Evolutionary conservation across 352 stramenopile genomes (phyloP).

Genomic region (Thalassiosira delicatula): DNA sequence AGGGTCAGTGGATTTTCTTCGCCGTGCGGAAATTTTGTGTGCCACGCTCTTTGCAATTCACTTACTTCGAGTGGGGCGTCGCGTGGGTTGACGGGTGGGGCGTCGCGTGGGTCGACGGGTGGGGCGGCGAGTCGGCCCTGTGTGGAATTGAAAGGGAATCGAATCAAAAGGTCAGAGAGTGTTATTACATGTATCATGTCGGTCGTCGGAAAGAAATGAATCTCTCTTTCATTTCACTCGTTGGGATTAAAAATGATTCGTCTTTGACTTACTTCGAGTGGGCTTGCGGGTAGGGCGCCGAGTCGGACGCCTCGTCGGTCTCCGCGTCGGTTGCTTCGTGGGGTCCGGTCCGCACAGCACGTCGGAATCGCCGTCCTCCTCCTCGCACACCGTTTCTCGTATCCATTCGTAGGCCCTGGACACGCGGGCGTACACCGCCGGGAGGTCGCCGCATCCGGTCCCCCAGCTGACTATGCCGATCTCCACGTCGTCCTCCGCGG

Average conservation of each 20-base stretch:
- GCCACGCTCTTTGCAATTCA: too few relatives aligned
- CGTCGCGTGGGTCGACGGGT: too few relatives aligned
- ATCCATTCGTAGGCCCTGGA: slow-evolving; percentile 45
- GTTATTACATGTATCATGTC: background rate
- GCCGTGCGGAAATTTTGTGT: too few relatives aligned
- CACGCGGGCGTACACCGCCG: slow-evolving; percentile 41
- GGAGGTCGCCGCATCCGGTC: slow-evolving; percentile 61
- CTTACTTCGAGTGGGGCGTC: too few relatives aligned
- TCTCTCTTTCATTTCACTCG: background rate
- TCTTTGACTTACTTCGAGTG: too few relatives aligned
- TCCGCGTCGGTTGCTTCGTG: background rate
- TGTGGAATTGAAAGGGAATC: background rate
- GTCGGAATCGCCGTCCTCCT: slow-evolving; percentile 5
- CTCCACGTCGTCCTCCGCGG: slow-evolving; percentile 44
- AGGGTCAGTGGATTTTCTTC: background rate
- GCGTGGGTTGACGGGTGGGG: too few relatives aligned
- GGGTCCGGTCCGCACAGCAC: slow-evolving; percentile 6
- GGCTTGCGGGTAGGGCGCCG: too few relatives aligned
- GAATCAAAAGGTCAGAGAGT: background rate
- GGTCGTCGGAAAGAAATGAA: background rate
- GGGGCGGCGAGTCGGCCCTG: too few relatives aligned
- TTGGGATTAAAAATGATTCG: too few relatives aligned
- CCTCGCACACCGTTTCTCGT: slow-evolving; percentile 20
- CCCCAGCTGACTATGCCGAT: slow-evolving; percentile 82
- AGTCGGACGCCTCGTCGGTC: background rate